Percentiles rank a stretch among this genome's conserved stretches.
Evolutionary conservation across 495 filamentous ascomycete genomes (phyloP).

Genomic region (Glonium stellatum): DNA sequence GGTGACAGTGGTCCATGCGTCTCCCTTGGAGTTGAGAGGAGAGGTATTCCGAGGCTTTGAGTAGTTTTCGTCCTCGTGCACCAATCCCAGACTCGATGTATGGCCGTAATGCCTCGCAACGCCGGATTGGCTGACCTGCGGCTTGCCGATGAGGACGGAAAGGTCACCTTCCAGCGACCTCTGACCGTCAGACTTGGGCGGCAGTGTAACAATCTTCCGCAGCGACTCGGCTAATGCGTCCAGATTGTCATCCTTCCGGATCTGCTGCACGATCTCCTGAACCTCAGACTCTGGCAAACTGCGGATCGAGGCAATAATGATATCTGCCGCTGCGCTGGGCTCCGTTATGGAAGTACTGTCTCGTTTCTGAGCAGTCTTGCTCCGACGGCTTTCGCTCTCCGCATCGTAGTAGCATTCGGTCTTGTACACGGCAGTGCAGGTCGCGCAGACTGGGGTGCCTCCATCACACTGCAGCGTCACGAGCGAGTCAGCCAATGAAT

Average conservation of each 20-base stretch:
- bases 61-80: slow-evolving; percentile 30
- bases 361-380: slow-evolving; percentile 33
- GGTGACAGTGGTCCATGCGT: slow-evolving; percentile 56
- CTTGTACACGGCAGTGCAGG: slow-evolving; percentile 45
- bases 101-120: slow-evolving; percentile 22
- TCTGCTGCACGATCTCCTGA: slow-evolving; percentile 39
- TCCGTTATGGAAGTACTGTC: slow-evolving; percentile 36
- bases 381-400: slow-evolving; percentile 41
- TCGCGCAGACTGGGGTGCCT: slow-evolving; percentile 42
- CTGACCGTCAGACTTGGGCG: slow-evolving; percentile 15
- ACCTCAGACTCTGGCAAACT: slow-evolving; percentile 41
- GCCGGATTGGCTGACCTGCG: slow-evolving; percentile 17
- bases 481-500: not conserved
- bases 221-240: slow-evolving; percentile 38
- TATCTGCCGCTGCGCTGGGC: slow-evolving; percentile 36
- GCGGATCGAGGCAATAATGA: slow-evolving; percentile 39
- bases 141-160: slow-evolving; percentile 33
- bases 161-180: slow-evolving; percentile 34
- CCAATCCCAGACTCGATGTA: slow-evolving; percentile 22
- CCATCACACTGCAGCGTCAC: slow-evolving; percentile 44
- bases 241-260: slow-evolving; percentile 35
- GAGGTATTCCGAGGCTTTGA: slow-evolving; percentile 3
- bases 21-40: not conserved
- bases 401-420: slow-evolving; percentile 44
- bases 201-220: slow-evolving; percentile 27